These are phyloP conservation scores for Penicillium diatomitis DNA, from an alignment of 495 filamentous ascomycete species.

Conservation along the genomic window DNA sequence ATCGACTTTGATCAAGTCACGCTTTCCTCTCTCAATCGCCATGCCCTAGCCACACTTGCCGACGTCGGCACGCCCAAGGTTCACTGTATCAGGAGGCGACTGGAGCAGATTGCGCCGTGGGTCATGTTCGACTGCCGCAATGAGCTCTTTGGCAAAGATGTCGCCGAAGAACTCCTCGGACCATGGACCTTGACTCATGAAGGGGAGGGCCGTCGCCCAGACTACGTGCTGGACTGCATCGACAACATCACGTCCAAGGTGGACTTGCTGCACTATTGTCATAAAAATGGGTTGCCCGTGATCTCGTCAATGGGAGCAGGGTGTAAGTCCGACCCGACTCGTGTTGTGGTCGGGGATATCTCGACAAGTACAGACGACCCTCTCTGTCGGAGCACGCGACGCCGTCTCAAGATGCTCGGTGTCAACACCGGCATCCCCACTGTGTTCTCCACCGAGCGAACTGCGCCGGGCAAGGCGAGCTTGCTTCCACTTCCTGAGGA, in stretches of 20 bases:
- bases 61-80: conserved; percentile 97
- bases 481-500: conserved; percentile 81
- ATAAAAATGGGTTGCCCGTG: conserved; percentile 62
- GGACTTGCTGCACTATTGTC: conserved; percentile 79
- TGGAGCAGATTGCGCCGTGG: conserved; percentile 87
- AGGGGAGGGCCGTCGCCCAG: conserved; percentile 55
- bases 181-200: conserved; percentile 42
- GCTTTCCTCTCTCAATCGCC: conserved; percentile 83
- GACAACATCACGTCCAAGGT: conserved; percentile 98
- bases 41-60: conserved; percentile 85
- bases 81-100: conserved; percentile 61
- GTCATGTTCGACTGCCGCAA: conserved; percentile 78
- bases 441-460: conserved; percentile 88
- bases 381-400: conserved; percentile 73
- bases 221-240: conserved; percentile 92
- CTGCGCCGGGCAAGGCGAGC: conserved; percentile 83
- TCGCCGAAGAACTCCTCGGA: conserved; percentile 54
- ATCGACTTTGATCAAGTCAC: conserved; percentile 99
- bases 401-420: conserved; percentile 68
- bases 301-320: conserved; percentile 96
- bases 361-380: conserved; percentile 82
- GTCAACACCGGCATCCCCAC: conserved; percentile 80
- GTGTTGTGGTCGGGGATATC: conserved; percentile 88
- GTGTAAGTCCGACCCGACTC: conserved; percentile 92
- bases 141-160: conserved; percentile 66